A percentile compares a stretch with the other conserved stretches of the same genome.
Evolutionary conservation across 78 protist species (phyloP).

Genomic region (Emiliania huxleyi): DNA sequence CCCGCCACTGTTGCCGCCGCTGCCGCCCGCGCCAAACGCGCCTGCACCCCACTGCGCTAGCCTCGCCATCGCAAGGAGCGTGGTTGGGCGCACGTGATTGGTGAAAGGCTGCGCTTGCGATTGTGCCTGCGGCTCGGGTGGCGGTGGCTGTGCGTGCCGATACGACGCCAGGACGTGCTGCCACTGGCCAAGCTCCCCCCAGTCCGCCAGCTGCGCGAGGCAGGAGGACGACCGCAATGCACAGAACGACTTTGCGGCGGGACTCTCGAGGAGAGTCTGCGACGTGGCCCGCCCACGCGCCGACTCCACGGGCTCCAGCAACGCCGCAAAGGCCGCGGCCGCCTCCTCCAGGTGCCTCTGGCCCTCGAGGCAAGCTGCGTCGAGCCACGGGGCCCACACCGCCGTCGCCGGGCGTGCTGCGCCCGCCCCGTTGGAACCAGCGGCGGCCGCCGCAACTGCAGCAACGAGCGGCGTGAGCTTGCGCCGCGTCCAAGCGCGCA

Average conservation of each 20-base stretch:
- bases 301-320: too few relatives aligned
- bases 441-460: neutral
- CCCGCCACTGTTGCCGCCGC: too few relatives aligned
- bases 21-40: too few relatives aligned
- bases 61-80: neutral
- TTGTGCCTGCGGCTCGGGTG: neutral
- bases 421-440: neutral
- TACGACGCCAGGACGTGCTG: neutral
- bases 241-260: too few relatives aligned
- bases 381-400: neutral
- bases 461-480: neutral
- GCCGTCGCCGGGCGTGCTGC: neutral
- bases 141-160: neutral
- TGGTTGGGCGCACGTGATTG: neutral
- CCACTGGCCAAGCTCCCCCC: neutral
- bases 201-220: neutral
- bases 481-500: neutral
- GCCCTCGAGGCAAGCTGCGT: neutral
- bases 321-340: neutral
- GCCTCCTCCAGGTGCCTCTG: neutral
- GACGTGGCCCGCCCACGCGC: too few relatives aligned
- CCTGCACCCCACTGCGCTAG: neutral
- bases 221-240: too few relatives aligned
- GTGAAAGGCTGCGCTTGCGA: neutral
- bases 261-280: too few relatives aligned